Base-by-base conservation (phyloP, 176 grass and related monocot species). In the Guadua angustifolia region DNA sequence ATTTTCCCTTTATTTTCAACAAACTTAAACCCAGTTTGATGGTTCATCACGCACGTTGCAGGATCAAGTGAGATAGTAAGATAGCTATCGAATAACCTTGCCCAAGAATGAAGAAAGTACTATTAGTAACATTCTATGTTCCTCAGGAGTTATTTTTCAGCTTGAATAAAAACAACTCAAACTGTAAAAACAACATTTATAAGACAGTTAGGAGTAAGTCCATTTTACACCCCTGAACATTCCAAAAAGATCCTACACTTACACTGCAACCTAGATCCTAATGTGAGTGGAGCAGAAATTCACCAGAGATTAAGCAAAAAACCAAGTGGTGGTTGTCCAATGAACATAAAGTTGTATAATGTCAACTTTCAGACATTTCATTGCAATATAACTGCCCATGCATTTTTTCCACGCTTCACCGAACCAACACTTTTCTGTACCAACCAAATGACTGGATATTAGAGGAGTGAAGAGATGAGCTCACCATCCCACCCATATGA, bases 151-250 rank as follows among this genome's bases (percentile, higher is more conserved):
- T 42, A 42, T 12, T 43, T 75, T 56, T 7, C 69, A 69, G 33
- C 45, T 38, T 12, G 26, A 66, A 33, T 7, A 35, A 36, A 65
- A 65, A 35, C 32, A 33, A 5, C 26, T 50, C 4, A 45, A 66
- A 79, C 59, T 66, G 43, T 65, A 79, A 49, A 78, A 65, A n/a
- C n/a, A n/a, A n/a, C n/a, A n/a, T 65, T 7, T 17, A 49, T 33
- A 79, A 65, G 60, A 62, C 56, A 44, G 7, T 21, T 21, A 21
- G 19, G 9, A 11, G 33, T 18, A 40, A 40, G 40, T 8, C 2
- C 24, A n/a, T n/a, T n/a, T n/a, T n/a, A n/a, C n/a, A n/a, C n/a
- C n/a, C n/a, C n/a, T n/a, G n/a, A n/a, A n/a, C 33, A 15, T 14
- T 56, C 29, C 24, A 2, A 13, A 36, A 67, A 2, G 36, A 6